A percentile compares a stretch with the other conserved stretches of the same genome.
Conservation (phyloP, 2,329 filamentous ascomycete species). For the Incumbomyces delicatus region DNA sequence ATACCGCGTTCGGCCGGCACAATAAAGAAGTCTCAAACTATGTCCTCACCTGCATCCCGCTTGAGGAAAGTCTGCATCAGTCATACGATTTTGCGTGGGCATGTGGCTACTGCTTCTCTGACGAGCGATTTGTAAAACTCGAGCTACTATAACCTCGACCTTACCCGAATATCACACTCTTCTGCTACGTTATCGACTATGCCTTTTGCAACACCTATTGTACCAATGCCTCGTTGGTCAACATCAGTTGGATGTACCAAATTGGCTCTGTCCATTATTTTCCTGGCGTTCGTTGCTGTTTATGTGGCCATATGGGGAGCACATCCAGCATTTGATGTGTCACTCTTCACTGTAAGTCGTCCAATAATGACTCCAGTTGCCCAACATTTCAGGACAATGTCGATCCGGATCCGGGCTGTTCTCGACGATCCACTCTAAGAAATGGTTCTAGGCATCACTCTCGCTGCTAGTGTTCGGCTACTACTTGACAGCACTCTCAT, state of each 20-base stretch:
- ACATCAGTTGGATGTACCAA: slow-evolving; percentile 14
- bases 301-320: slow-evolving; percentile 13
- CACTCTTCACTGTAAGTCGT: slow-evolving; percentile 17
- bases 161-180: no score
- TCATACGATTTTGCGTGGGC: no score
- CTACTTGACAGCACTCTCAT: slow-evolving; percentile 15
- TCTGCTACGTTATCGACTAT: neutral
- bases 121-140: no score
- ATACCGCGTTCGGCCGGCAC: no score
- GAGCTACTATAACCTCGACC: no score
- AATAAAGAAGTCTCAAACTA: no score
- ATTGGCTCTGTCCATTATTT: slow-evolving; percentile 12
- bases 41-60: no score
- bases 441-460: slow-evolving; percentile 9
- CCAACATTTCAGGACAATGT: neutral
- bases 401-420: neutral
- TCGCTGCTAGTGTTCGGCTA: slow-evolving; percentile 17
- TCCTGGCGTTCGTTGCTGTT: slow-evolving; percentile 14
- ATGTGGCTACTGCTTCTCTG: no score
- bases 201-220: slow-evolving; percentile 6
- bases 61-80: no score
- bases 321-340: slow-evolving; percentile 12
- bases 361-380: neutral
- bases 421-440: slow-evolving; percentile 3
- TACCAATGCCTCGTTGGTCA: slow-evolving; percentile 19